phyloP scores from a whole-genome alignment of 1,139 yeast genomes.

The Scheffersomyces segobiensis region DNA sequence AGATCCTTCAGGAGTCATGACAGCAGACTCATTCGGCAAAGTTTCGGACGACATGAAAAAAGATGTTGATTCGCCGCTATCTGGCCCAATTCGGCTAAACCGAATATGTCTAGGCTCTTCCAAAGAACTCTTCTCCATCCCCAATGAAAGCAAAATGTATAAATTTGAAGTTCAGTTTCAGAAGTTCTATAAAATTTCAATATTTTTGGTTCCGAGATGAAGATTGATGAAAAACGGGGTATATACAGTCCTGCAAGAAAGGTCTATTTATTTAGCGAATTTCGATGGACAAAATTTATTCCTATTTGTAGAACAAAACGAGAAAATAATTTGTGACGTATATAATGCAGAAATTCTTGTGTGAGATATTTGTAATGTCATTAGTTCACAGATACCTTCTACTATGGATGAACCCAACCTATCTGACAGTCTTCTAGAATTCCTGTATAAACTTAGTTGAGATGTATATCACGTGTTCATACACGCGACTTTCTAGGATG shows the following conservation, averaged over 20 bases:
- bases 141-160: neutral
- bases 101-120: slow-evolving; percentile 1
- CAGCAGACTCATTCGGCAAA: neutral
- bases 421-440: neutral
- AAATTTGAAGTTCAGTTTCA: neutral
- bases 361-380: neutral
- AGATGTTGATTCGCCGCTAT: slow-evolving; percentile 19
- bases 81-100: slow-evolving; percentile 24
- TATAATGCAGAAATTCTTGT: neutral
- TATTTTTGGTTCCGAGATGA: neutral
- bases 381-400: no score
- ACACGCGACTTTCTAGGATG: neutral
- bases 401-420: no score
- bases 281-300: no score
- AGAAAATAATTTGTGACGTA: no score
- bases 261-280: no score
- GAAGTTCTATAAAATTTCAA: neutral
- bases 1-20: neutral
- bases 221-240: neutral
- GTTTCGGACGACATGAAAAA: slow-evolving; percentile 8
- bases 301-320: no score
- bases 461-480: neutral
- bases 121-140: neutral
- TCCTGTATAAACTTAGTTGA: neutral
- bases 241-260: no score